Evolutionary conservation across 306 rosid genomes (phyloP), one percentile per base, ranked within the genome.

Genomic region (Styphnolobium japonicum): DNA sequence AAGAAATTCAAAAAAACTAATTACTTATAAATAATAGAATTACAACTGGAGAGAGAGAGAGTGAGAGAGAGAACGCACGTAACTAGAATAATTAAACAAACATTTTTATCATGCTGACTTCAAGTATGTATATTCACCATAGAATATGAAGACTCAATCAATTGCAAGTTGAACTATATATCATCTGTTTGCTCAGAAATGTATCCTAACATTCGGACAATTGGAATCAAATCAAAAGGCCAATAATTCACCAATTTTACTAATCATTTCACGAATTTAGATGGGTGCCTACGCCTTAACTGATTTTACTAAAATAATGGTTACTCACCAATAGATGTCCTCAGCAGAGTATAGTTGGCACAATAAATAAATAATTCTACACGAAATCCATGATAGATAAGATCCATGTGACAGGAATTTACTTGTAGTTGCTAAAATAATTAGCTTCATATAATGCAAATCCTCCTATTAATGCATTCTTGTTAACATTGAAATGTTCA

Each of bases 141-240:
- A 12, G 12, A 49, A 14, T 37, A 51, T 14, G 55, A 73, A 16
- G 6, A 56, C 22, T 23, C n/a, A 10, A 10, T 56, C 7, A 56
- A 56, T 3, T 10, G 34, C 34, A 60, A 60, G 9, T 40, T 2
- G 39, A 25, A 16, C 7, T 22, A 9, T 31, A 19, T 15, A 46
- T 71, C 46, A 23, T 53, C 78, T 62, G 71, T 64, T 72, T 27
- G 39, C 48, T 72, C 62, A 22, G 11, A 75, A 52, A 7, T 81
- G 88, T 68, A 48, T 71, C 86, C 86, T 79, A 6, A 78, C 64
- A 78, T 75, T 87, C 83, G 67, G 81, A 87, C 86, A 87, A 21
- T 29, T 73, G 43, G 88, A 87, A 87, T 87, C 80, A 84, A 78
- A 78, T 78, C 84, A 53, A 12, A 73, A 14, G 73, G 69, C 77